Conservation (phyloP, 2,329 filamentous ascomycete species). For the Aurifilum marmelostoma region DNA sequence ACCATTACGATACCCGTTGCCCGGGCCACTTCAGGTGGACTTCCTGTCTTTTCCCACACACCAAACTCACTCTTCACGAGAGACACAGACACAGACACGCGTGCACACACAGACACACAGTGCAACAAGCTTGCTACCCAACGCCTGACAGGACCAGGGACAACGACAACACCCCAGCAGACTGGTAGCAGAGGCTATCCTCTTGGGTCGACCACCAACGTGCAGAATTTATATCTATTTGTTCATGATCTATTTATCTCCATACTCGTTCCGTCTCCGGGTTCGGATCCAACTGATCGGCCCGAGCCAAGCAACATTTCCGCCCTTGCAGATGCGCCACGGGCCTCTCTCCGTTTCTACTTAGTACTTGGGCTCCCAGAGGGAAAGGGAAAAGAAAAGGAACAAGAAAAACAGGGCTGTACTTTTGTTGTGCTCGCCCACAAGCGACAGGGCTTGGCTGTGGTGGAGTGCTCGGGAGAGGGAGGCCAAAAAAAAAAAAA, state of each 20-base stretch:
- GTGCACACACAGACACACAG: not conserved
- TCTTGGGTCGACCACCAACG: slow-evolving; percentile 2
- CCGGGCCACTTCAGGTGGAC: not conserved
- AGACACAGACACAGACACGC: not conserved
- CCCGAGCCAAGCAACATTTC: not conserved
- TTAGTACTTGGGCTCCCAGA: not conserved
- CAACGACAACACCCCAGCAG: not conserved
- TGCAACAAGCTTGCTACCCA: not conserved
- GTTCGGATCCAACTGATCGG: slow-evolving; percentile 4
- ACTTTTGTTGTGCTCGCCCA: not conserved
- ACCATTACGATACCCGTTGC: not conserved
- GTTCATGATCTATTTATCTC: not conserved
- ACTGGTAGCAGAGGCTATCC: not conserved
- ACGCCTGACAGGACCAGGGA: not conserved
- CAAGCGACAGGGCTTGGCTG: not conserved
- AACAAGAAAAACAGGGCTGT: too few species aligned
- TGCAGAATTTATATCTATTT: not conserved
- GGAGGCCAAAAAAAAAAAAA: not conserved
- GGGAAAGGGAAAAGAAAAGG: too few species aligned
- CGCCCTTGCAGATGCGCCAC: slow-evolving; percentile 10
- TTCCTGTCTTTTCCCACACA: not conserved
- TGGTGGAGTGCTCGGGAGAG: not conserved
- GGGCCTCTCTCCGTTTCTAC: slow-evolving; percentile 1
- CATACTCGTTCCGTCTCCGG: not conserved
- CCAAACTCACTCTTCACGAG: not conserved